Conservation (phyloP, 2,329 filamentous ascomycete genomes). For the Kalmusia sp. region DNA sequence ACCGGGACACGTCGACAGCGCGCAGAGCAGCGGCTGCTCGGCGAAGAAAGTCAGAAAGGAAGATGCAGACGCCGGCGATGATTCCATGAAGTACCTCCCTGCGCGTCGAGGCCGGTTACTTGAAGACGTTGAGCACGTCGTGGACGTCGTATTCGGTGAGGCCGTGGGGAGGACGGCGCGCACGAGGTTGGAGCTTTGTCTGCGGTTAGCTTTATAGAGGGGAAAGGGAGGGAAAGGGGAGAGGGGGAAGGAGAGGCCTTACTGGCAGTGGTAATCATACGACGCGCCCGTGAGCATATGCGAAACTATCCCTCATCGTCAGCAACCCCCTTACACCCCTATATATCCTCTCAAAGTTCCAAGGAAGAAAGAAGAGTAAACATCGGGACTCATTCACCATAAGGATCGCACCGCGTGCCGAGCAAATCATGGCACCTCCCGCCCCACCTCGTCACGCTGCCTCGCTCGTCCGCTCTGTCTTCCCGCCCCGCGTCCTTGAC, state of each 20-base stretch:
- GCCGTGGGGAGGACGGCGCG: constrained; percentile 72
- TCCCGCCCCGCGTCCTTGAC: constrained; percentile 63
- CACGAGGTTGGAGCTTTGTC: constrained; percentile 76
- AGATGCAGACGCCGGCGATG: constrained; percentile 35
- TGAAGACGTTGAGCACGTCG: constrained; percentile 89
- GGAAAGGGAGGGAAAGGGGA: neutral
- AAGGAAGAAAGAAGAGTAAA: constrained; percentile 7
- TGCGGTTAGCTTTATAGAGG: neutral
- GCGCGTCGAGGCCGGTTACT: constrained; percentile 76
- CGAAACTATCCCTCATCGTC: constrained; percentile 64
- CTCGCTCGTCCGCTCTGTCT: constrained; percentile 45
- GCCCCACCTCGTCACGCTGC: constrained; percentile 62
- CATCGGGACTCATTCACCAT: constrained; percentile 57
- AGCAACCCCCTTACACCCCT: neutral
- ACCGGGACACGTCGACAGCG: constrained; percentile 75
- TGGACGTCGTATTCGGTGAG: constrained; percentile 78
- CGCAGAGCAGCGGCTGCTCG: constrained; percentile 75
- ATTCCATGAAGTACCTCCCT: constrained; percentile 62
- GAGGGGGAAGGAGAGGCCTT: neutral
- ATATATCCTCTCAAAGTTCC: neutral
- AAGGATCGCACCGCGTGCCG: constrained; percentile 84
- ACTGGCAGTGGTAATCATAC: constrained; percentile 83
- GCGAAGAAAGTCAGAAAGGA: constrained; percentile 77
- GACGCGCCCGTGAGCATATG: constrained; percentile 71
- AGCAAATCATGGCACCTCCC: constrained; percentile 78